A percentile compares a stretch with the other conserved stretches of the same genome.
These are phyloP conservation scores for Trametes elegans DNA, from an alignment of 768 basidiomycete genomes.

Conservation along the genomic window DNA sequence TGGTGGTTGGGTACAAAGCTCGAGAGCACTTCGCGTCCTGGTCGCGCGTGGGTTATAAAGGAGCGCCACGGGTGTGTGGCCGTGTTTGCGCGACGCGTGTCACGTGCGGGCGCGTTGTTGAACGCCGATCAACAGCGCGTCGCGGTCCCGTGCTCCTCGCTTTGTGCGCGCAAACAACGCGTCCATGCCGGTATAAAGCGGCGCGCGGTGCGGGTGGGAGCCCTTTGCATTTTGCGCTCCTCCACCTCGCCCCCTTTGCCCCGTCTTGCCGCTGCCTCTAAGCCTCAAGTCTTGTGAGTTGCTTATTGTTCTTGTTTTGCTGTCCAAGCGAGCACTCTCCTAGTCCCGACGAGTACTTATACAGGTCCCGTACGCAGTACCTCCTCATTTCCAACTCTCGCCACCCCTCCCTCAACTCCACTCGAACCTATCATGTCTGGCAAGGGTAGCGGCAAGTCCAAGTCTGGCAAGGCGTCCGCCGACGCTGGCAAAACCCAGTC, in stretches of 20 bases:
- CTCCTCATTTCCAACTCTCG: constrained; percentile 5
- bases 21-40: constrained; percentile 6
- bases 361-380: neutral
- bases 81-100: constrained; percentile 27
- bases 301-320: neutral
- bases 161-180: no score
- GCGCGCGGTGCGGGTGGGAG: neutral
- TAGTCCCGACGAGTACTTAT: neutral
- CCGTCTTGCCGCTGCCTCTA: neutral
- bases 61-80: constrained; percentile 22
- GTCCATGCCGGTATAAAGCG: constrained; percentile 22
- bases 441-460: constrained; percentile 57
- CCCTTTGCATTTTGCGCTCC: neutral
- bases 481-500: constrained; percentile 54
- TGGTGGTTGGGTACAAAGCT: constrained; percentile 5
- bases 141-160: constrained; percentile 21
- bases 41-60: constrained; percentile 26
- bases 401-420: neutral
- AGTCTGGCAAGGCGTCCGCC: constrained; percentile 60
- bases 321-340: neutral
- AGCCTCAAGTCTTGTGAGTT: neutral
- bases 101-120: constrained; percentile 27
- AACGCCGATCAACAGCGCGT: constrained; percentile 24
- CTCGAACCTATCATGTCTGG: constrained; percentile 36
- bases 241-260: neutral